Base-by-base conservation (phyloP, 2,329 filamentous ascomycete species). In the Trichoderma lentiforme region DNA sequence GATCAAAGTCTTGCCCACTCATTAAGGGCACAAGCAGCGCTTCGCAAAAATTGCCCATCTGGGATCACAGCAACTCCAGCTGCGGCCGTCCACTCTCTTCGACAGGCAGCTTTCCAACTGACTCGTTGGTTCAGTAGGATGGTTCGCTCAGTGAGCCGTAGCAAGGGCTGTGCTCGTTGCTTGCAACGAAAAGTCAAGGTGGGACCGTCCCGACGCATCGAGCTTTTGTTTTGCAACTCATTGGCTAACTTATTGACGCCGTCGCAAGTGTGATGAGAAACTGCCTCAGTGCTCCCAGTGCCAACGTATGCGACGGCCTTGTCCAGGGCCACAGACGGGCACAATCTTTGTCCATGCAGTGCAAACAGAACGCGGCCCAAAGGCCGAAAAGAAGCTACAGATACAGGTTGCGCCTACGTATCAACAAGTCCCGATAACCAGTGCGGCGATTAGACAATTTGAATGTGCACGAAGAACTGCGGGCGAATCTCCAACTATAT, bases 171-270 rank as follows among this genome's bases (percentile, higher is more conserved):
- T 28, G 53, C 66, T 60, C 66, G 34, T 6, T 69, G 66, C 43
- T n/a, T 69, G 34, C 66, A 61, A n/a, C 36, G 66, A 9, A 69
- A 69, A 69, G 36, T 69, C 66, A 69, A 69, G 66, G 66, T 69
- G 34, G 39, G 24, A 12, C 56, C 39, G 24, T 36, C 28, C 21
- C n/a, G 9, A 11, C 11, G 12, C 12, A 32, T 28, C 14, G 21
- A 43, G 18, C 53, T n/a, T 34, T 21, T 26, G n/a, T 28, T 43
- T 4, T 32, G 24, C 39, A 34, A 24, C 21, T 24, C 7, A 14
- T 21, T 53, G 18, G 26, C 30, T 51, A 28, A 61, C 34, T 24
- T 8, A 43, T 53, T 61, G 56, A 43, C 21, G 57, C 34, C 43
- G 14, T 51, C 15, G 2, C 12, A 32, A 69, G 56, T 69, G 66